A percentile compares a stretch with the other conserved stretches of the same genome.
Conservation (phyloP, 768 basidiomycete species). For the Aureoboletus auriporus region DNA sequence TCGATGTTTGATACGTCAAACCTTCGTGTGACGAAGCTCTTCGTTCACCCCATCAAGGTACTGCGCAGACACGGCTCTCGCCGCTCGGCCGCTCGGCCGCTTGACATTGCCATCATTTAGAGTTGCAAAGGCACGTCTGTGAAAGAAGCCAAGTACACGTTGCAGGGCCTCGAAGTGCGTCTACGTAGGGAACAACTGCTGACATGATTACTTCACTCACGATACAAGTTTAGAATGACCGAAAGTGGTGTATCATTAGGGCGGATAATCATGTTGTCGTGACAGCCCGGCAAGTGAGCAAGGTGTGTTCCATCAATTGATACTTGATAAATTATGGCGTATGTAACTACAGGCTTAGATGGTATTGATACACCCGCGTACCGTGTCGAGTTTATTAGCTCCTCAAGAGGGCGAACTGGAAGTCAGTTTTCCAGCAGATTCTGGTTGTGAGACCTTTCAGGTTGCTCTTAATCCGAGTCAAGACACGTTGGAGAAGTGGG, state of each 20-base stretch:
- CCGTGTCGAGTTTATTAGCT: constrained; percentile 43
- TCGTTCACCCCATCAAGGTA: constrained; percentile 69
- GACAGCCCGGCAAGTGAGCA: constrained; percentile 62
- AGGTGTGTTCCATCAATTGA: constrained; percentile 35
- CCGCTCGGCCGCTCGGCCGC: neutral
- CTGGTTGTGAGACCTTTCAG: constrained; percentile 53
- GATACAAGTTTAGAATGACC: constrained; percentile 51
- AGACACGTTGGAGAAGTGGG: constrained; percentile 49
- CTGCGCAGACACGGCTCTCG: neutral
- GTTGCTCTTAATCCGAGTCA: constrained; percentile 55
- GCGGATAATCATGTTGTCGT: constrained; percentile 48
- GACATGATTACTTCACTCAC: neutral
- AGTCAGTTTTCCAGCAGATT: constrained; percentile 57
- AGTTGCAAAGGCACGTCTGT: constrained; percentile 71
- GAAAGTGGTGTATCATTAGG: constrained; percentile 68
- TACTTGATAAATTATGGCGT: neutral
- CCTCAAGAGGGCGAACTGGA: constrained; percentile 47
- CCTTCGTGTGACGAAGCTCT: constrained; percentile 49
- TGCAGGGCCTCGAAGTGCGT: constrained; percentile 62
- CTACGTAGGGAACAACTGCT: neutral
- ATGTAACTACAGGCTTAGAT: constrained; percentile 39
- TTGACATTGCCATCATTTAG: constrained; percentile 31
- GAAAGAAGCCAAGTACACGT: constrained; percentile 49
- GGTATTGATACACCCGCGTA: constrained; percentile 58
- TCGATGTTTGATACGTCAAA: constrained; percentile 28